Conservation (phyloP, 2,329 filamentous ascomycete species). For the Fusarium begoniae region DNA sequence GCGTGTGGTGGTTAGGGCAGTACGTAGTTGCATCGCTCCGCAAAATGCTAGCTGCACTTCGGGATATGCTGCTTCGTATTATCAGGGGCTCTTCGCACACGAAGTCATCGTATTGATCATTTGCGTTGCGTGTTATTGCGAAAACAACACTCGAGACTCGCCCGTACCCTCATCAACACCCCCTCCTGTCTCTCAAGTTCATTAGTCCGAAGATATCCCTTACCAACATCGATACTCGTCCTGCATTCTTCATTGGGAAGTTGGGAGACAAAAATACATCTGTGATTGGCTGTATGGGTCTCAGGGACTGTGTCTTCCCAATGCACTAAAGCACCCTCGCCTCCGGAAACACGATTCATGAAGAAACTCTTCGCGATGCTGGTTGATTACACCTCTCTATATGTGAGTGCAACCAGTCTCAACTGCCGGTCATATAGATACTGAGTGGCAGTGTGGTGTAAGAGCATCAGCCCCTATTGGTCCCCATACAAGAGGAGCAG, state of each 20-base stretch:
- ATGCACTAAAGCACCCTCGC: not conserved
- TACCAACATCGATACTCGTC: not conserved
- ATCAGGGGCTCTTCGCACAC: not conserved
- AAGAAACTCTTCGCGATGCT: not conserved
- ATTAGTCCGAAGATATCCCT: not conserved
- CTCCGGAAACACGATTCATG: not conserved
- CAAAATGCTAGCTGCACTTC: not conserved
- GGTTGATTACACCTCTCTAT: not conserved
- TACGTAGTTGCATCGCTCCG: not conserved
- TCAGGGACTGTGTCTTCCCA: no score
- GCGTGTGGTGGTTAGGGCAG: not conserved
- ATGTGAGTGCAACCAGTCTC: not conserved
- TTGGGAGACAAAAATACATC: no score
- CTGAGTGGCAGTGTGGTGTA: not conserved
- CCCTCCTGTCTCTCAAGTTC: not conserved
- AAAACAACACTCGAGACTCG: not conserved
- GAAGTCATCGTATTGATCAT: not conserved
- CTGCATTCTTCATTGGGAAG: not conserved
- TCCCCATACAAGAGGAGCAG: not conserved
- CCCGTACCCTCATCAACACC: no score
- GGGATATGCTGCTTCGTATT: not conserved
- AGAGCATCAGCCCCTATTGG: not conserved
- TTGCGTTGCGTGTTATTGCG: not conserved
- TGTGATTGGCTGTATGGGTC: no score
- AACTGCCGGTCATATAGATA: not conserved